These are phyloP conservation scores for Cardamine resedifolia DNA, from an alignment of 345 rosid genomes.

Conservation along the genomic window DNA sequence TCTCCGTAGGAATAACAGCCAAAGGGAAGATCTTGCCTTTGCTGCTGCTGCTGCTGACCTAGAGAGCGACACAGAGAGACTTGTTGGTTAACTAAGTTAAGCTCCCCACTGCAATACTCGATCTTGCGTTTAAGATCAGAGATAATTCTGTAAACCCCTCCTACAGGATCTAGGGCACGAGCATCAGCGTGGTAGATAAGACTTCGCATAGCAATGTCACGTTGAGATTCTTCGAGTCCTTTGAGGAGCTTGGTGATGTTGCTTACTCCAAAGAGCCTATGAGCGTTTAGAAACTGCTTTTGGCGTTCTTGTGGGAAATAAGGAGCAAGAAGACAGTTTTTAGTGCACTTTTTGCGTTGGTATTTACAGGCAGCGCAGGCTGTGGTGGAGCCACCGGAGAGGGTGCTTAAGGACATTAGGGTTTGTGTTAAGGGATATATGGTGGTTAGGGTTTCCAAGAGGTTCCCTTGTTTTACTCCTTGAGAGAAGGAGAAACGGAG, in stretches of 20 bases:
- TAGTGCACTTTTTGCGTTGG: constrained; percentile 45
- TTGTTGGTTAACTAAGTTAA: constrained; percentile 17
- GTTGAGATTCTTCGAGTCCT: constrained; percentile 1
- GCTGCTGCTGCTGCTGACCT: constrained; percentile 13
- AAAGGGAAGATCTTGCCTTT: constrained; percentile 4
- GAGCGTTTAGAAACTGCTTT: constrained; percentile 42
- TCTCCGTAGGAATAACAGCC: constrained; percentile 10
- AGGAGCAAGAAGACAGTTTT: constrained; percentile 42
- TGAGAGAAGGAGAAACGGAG: constrained; percentile 9
- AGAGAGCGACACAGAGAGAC: constrained; percentile 15
- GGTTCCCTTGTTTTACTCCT: constrained; percentile 17
- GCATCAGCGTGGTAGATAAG: constrained; percentile 46
- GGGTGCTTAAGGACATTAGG: constrained; percentile 14
- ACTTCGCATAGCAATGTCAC: constrained; percentile 26
- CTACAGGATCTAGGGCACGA: constrained; percentile 47
- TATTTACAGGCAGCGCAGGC: constrained; percentile 57
- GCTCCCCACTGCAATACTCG: not conserved
- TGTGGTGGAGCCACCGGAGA: constrained; percentile 11
- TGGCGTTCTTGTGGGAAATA: constrained; percentile 41
- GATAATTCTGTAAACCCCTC: constrained; percentile 38
- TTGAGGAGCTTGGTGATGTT: constrained; percentile 38
- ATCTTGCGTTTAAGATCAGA: constrained; percentile 14
- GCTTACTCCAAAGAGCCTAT: constrained; percentile 47
- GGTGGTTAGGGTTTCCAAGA: not conserved
- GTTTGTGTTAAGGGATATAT: not conserved